Conservation (phyloP, 345 rosid genomes). For the Heritiera fomes region DNA sequence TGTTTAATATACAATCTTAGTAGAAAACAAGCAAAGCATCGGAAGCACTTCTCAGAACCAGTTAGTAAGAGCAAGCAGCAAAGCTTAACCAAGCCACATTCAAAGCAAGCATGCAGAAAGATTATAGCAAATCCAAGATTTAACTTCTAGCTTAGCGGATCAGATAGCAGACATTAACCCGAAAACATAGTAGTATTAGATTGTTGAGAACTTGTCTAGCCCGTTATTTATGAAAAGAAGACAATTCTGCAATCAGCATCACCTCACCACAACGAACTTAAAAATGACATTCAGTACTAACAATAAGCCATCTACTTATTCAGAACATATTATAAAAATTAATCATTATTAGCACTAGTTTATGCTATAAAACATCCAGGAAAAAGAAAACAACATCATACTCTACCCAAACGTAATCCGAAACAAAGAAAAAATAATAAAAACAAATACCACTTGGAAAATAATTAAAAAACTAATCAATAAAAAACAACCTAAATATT, state of each 20-base stretch:
- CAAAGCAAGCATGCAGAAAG: background rate
- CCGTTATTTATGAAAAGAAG: background rate
- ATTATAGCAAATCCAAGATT: background rate
- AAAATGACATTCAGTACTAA: background rate
- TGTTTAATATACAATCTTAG: background rate
- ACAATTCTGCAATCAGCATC: background rate
- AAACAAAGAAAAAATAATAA: too few species aligned
- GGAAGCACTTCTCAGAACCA: background rate
- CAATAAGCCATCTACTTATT: background rate
- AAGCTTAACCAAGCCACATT: background rate
- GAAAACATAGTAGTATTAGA: background rate
- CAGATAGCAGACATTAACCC: background rate
- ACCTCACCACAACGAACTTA: background rate
- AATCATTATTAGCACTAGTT: too few species aligned
- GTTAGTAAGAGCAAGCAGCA: background rate
- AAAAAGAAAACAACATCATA: too few species aligned
- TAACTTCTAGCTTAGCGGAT: background rate
- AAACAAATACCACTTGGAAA: too few species aligned
- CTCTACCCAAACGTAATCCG: too few species aligned
- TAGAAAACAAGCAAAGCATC: background rate
- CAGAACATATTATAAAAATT: too few species aligned
- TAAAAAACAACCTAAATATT: too few species aligned
- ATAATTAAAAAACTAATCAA: too few species aligned
- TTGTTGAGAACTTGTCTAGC: background rate
- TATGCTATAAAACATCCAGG: too few species aligned